Evolutionary conservation across 2,329 filamentous ascomycete genomes (phyloP), one percentile per base, ranked within the genome.

Genomic region (Phaeophleospora eucalypticola): DNA sequence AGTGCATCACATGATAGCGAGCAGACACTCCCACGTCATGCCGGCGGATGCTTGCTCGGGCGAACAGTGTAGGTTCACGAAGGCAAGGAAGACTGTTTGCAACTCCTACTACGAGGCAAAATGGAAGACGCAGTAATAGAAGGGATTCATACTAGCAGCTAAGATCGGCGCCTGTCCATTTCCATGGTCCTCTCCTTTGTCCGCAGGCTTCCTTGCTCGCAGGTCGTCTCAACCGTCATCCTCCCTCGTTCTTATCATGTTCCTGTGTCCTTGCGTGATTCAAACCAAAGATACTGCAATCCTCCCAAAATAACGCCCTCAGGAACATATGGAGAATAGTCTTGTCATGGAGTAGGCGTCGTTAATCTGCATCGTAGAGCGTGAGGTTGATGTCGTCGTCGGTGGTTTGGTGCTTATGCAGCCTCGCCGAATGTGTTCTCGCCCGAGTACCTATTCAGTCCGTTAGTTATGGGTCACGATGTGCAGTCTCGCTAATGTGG

Each of bases 351-450:
- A 46, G 49, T 50, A 36, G 43, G 47, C 41, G 44, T 51, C 42
- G 36, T 46, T 41, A 34, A 36, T 43, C 38, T 33, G 39, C 43
- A 43, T 54, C 49, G 43, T 54, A 48, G 38, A 45, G 19, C n/a
- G n/a, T n/a, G n/a, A n/a, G 38, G 40, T 39, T 19, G 44, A 48
- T 16, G 38, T 43, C 18, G 37, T 36, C 39, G 34, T 35, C 33
- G 27, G 42, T 18, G 17, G n/a, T 16, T 21, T 29, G 46, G 46
- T 40, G 39, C 49, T 65, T 65, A 71, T 52, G 65, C 58, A 33
- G 64, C 68, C 62, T 73, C 69, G 58, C 93, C 93, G 67, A 98
- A 98, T 45, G 93, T 98, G 80, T 97, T 98, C 82, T 97, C 93
- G 74, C 93, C 93, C 41, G 91, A 97, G 80, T 95, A 95, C 63